Conservation (phyloP, 495 filamentous ascomycete species). For the Daldinia grandis region DNA sequence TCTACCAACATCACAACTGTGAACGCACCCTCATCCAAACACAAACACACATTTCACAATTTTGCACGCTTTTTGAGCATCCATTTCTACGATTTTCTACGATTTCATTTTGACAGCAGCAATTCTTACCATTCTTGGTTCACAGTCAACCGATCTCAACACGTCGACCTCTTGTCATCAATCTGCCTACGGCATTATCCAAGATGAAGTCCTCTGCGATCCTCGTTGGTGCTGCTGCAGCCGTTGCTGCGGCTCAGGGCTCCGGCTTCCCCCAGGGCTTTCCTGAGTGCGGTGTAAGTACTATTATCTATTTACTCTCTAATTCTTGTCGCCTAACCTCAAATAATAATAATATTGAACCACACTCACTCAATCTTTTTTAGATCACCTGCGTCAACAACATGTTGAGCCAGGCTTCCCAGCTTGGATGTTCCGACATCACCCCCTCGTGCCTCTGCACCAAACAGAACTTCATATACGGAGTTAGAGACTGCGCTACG, state of each 20-base stretch:
- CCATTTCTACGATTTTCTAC: constrained; percentile 26
- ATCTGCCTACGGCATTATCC: constrained; percentile 22
- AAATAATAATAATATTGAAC: background rate
- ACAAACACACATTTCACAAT: constrained; percentile 34
- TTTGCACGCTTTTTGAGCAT: constrained; percentile 49
- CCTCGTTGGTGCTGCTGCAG: constrained; percentile 45
- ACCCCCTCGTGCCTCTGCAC: constrained; percentile 77
- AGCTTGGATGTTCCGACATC: constrained; percentile 65
- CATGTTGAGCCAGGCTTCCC: constrained; percentile 70
- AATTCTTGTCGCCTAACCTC: background rate
- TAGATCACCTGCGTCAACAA: constrained; percentile 76
- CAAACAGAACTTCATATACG: constrained; percentile 71
- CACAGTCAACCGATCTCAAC: constrained; percentile 18
- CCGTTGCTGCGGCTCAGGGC: constrained; percentile 42
- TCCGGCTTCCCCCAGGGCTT: constrained; percentile 41
- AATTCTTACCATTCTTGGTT: constrained; percentile 42
- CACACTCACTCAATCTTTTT: constrained; percentile 7
- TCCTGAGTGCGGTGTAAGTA: constrained; percentile 54
- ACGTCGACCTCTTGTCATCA: constrained; percentile 12
- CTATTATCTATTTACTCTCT: background rate
- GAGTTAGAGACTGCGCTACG: constrained; percentile 80
- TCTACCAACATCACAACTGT: constrained; percentile 37
- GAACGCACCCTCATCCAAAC: constrained; percentile 32
- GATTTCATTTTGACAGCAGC: constrained; percentile 35
- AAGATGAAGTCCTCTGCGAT: constrained; percentile 54